phyloP scores from a whole-genome alignment of 495 filamentous ascomycete genomes.

The Talaromyces proteolyticus region DNA sequence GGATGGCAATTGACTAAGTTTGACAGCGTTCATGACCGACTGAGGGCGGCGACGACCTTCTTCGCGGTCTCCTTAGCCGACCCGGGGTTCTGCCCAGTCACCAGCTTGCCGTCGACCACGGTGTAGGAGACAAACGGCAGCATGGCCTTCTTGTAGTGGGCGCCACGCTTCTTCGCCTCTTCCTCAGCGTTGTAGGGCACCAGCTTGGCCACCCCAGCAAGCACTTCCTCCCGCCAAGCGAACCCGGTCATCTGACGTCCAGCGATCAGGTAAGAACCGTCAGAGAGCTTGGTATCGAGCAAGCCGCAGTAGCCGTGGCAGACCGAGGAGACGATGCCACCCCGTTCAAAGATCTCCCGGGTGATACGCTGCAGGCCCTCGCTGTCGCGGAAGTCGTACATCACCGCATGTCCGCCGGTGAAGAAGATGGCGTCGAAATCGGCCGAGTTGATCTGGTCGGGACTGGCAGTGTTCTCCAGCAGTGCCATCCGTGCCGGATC shows the following conservation, averaged over 20 bases:
- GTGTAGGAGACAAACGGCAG: constrained; percentile 42
- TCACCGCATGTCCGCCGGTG: constrained; percentile 59
- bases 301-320: constrained; percentile 55
- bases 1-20: constrained; percentile 2
- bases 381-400: constrained; percentile 51
- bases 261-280: constrained; percentile 37
- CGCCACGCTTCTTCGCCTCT: constrained; percentile 33
- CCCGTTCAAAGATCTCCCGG: constrained; percentile 45
- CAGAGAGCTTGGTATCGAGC: constrained; percentile 38
- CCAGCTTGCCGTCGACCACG: constrained; percentile 38
- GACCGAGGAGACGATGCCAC: constrained; percentile 49
- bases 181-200: constrained; percentile 54
- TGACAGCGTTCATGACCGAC: constrained; percentile 2
- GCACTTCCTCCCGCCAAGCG: constrained; percentile 51
- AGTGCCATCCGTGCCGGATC: constrained; percentile 25
- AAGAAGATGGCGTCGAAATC: constrained; percentile 57
- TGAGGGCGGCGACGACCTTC: constrained; percentile 9
- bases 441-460: constrained; percentile 5
- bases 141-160: constrained; percentile 40
- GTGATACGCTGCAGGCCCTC: constrained; percentile 37
- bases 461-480: constrained; percentile 48
- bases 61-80: constrained; percentile 8
- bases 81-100: constrained; percentile 60
- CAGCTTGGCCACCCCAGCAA: constrained; percentile 21
- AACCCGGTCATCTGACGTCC: constrained; percentile 50